phyloP scores from a whole-genome alignment of 2,329 filamentous ascomycete species.

The Verticillium alfalfae region DNA sequence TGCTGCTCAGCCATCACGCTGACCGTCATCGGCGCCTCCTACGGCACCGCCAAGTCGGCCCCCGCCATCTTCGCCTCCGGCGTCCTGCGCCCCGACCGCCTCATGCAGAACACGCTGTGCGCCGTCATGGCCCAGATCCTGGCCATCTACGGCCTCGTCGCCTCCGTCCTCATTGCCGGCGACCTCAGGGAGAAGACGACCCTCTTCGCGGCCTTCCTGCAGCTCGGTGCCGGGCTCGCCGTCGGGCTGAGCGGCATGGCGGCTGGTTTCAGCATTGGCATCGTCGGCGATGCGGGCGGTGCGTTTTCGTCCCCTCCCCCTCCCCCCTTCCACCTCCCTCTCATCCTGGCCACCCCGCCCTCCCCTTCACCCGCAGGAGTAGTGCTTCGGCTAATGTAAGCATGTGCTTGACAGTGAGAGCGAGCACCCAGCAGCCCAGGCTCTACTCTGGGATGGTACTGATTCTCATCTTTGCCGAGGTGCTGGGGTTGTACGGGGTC shows the following conservation, averaged over 20 bases:
- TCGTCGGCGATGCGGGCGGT: constrained; percentile 40
- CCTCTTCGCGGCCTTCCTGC: constrained; percentile 35
- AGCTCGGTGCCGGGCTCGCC: constrained; percentile 35
- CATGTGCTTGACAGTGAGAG: constrained; percentile 27
- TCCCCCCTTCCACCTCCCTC: too few relatives aligned
- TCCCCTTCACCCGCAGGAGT: too few relatives aligned
- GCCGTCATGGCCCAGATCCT: constrained; percentile 43
- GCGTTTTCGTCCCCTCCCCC: constrained; percentile 5
- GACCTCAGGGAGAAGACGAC: constrained; percentile 33
- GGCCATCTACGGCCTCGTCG: constrained; percentile 40
- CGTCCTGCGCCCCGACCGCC: constrained; percentile 35
- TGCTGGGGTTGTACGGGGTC: constrained; percentile 38
- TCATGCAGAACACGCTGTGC: constrained; percentile 39
- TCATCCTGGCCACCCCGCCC: too few relatives aligned
- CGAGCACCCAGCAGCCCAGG: constrained; percentile 39
- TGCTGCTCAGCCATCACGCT: constrained; percentile 42
- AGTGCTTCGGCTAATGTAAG: neutral
- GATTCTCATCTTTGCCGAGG: constrained; percentile 42
- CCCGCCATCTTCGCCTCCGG: constrained; percentile 37
- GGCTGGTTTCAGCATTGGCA: constrained; percentile 40
- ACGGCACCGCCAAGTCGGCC: constrained; percentile 36
- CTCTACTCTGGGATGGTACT: constrained; percentile 41
- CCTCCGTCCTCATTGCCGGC: constrained; percentile 36
- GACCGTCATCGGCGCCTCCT: constrained; percentile 42
- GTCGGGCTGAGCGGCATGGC: constrained; percentile 39